Conservation (phyloP, 108 stramenopile species). For the Skeletonema potamos region DNA sequence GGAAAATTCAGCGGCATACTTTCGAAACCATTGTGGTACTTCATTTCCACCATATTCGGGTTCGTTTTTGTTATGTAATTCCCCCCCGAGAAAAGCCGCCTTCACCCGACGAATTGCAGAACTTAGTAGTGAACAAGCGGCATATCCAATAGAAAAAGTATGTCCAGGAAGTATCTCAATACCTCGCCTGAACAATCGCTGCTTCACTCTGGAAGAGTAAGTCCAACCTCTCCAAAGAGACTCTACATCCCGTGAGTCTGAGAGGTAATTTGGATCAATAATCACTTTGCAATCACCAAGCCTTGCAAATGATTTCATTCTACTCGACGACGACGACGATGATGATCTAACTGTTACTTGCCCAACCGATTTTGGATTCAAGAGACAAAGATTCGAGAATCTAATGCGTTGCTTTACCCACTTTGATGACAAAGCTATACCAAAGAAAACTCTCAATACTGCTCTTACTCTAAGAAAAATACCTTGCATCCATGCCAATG, state of each 20-base stretch:
- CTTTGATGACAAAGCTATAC: not conserved
- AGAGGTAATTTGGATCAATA: constrained; percentile 59
- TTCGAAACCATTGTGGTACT: constrained; percentile 29
- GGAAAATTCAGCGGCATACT: constrained; percentile 54
- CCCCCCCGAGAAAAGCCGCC: not conserved
- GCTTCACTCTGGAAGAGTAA: constrained; percentile 21
- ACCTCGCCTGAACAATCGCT: not conserved
- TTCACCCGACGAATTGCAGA: constrained; percentile 13
- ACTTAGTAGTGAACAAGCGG: not conserved
- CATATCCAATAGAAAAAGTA: not conserved
- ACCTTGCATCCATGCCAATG: constrained; percentile 2
- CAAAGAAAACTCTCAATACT: constrained; percentile 2
- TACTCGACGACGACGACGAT: no score
- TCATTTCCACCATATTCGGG: not conserved
- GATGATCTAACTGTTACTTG: constrained; percentile 21
- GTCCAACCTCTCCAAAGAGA: constrained; percentile 39
- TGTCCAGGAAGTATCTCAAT: constrained; percentile 35
- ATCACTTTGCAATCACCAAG: constrained; percentile 45
- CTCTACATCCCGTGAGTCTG: constrained; percentile 46
- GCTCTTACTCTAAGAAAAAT: not conserved
- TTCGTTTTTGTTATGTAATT: not conserved
- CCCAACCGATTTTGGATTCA: constrained; percentile 44
- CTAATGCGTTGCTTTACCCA: constrained; percentile 34
- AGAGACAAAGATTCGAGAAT: constrained; percentile 39
- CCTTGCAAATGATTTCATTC: constrained; percentile 22